These are phyloP conservation scores for Tetradesmus obliquus DNA, from an alignment of 139 green algal species.

Conservation along the genomic window DNA sequence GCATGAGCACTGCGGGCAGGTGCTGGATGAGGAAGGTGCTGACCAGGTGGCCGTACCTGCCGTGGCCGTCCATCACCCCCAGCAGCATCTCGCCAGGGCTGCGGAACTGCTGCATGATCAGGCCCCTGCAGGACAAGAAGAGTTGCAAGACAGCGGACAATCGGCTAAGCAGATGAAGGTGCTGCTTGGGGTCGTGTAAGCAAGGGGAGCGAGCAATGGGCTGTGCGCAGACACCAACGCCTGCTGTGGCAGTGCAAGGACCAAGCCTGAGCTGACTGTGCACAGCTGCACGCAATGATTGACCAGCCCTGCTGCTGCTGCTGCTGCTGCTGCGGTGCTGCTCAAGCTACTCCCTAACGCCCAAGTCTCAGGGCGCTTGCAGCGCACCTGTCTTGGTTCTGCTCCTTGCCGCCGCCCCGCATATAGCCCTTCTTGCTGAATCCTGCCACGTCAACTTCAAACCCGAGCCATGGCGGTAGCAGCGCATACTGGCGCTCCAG, in stretches of 20 bases:
- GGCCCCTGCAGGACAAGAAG: neutral
- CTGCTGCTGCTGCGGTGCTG: neutral
- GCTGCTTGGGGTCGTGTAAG: neutral
- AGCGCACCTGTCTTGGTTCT: conserved; percentile 45
- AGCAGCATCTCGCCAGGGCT: conserved; percentile 34
- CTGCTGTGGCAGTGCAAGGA: neutral
- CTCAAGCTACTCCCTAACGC: neutral
- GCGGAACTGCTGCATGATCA: conserved; percentile 42
- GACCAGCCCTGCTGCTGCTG: neutral
- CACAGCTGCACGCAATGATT: neutral
- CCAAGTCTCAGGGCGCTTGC: neutral
- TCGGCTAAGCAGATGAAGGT: neutral
- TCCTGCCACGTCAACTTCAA: conserved; percentile 27
- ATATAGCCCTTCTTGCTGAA: conserved; percentile 43
- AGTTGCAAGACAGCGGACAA: neutral
- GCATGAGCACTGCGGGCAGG: conserved; percentile 37
- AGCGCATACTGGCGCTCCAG: neutral
- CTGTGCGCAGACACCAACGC: neutral
- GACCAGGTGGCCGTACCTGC: conserved; percentile 24
- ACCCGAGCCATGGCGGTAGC: conserved; percentile 8
- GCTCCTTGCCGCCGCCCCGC: conserved; percentile 33
- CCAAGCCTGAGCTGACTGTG: neutral
- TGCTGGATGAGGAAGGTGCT: conserved; percentile 28
- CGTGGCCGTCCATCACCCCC: conserved; percentile 43
- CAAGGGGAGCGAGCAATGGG: neutral